Evolutionary conservation across 495 filamentous ascomycete genomes (phyloP), one percentile per base, ranked within the genome.

Genomic region (Podospora sp.): DNA sequence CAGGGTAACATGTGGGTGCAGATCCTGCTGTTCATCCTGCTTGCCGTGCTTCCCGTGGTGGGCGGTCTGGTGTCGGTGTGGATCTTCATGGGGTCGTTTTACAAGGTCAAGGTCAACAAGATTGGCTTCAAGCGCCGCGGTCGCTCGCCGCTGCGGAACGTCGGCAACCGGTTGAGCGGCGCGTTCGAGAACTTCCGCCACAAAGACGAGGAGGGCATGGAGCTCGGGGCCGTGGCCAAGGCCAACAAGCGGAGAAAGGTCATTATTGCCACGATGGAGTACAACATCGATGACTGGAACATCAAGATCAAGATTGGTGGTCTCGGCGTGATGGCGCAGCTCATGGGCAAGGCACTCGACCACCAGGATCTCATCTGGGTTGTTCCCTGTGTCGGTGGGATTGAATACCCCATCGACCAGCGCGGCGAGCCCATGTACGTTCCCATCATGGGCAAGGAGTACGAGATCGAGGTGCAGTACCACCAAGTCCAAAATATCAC

Each of bases 301-400:
- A 89, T 91, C 72, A 90, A 88, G 71, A 86, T 91, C 74, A 91
- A 91, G 70, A 90, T 91, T 51, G 89, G 89, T 58, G 89, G 89
- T 60, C 79, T 91, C 27, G 89, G 88, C 70, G 88, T 90, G 82
- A 88, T 87, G 85, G 85, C 86, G 49, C 87, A 90, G 64, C 76
- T 91, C 9, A 91, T 91, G 89, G 87, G 88, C 26, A 90, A 90
- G 70, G 86, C 88, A 63, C 85, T 91, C 12, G 82, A 84, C 6
- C 87, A 91, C 63, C 87, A 90, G 68, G 86, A 91, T 67, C 79
- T 91, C 16, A 86, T 91, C 66, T 91, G 89, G 89, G 88, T 91
- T 9, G 87, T 91, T 40, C 89, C 89, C n/a, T 91, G 89, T 73
- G 88, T 90, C 27, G 88, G 88, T 12, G 89, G 89, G 29, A 78